Conservation (phyloP, 1,284 basidiomycete genomes). For the Omphalotus olearius region DNA sequence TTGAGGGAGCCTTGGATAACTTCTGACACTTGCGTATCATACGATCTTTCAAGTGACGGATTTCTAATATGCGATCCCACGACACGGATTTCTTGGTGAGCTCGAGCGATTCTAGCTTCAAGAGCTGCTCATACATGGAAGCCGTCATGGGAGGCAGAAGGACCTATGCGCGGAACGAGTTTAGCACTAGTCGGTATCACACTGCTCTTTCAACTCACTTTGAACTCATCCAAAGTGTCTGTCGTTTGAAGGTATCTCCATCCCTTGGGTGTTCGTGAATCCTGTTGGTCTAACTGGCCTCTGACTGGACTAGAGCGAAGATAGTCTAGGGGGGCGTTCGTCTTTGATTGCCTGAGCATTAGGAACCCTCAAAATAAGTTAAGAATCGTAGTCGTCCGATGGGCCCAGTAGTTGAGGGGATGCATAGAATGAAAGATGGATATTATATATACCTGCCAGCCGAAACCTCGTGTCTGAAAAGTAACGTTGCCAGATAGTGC, state of each 20-base stretch:
- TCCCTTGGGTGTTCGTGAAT: slow-evolving; percentile 47
- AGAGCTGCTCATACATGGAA: slow-evolving; percentile 58
- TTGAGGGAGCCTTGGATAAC: slow-evolving; percentile 37
- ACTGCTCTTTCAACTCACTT: slow-evolving; percentile 35
- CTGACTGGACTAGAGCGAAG: slow-evolving; percentile 60
- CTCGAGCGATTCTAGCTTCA: slow-evolving; percentile 56
- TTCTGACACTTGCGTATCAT: slow-evolving; percentile 75
- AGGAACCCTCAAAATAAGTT: not conserved
- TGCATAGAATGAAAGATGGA: not conserved
- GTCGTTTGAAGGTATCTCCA: slow-evolving; percentile 72
- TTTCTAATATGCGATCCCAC: slow-evolving; percentile 64
- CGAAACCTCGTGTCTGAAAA: slow-evolving; percentile 11
- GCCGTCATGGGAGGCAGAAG: slow-evolving; percentile 69
- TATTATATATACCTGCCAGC: not conserved
- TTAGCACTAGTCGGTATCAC: slow-evolving; percentile 9
- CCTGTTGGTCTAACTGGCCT: slow-evolving; percentile 64
- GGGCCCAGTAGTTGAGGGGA: too few species aligned
- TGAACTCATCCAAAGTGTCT: slow-evolving; percentile 69
- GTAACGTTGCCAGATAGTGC: slow-evolving; percentile 10
- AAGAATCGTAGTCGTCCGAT: too few species aligned
- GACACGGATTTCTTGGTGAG: slow-evolving; percentile 53
- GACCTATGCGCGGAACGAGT: slow-evolving; percentile 36
- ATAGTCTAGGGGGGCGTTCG: slow-evolving; percentile 41
- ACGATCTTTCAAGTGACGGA: slow-evolving; percentile 71
- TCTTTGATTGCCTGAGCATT: slow-evolving; percentile 16